These are phyloP conservation scores for Artomyces pyxidatus DNA, from an alignment of 768 basidiomycete genomes.

Conservation along the genomic window DNA sequence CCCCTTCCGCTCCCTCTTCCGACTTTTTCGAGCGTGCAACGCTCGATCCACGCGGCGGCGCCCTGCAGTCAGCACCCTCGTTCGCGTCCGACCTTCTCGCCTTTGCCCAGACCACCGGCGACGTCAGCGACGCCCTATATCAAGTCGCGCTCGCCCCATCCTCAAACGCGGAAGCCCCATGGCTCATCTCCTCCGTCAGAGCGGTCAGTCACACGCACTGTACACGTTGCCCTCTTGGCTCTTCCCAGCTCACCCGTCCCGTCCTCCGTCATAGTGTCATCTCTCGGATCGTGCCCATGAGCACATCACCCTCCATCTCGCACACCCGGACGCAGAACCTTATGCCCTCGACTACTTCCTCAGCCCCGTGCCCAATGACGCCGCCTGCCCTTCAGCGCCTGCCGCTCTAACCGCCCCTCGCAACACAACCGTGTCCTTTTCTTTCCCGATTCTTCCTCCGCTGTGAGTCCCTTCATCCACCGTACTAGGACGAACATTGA, in stretches of 20 bases:
- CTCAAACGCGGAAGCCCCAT: conserved; percentile 33
- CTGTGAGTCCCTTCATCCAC: conserved; percentile 33
- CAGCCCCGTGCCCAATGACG: conserved; percentile 58
- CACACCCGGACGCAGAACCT: conserved; percentile 34
- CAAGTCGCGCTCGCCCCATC: conserved; percentile 60
- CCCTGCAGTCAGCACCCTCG: conserved; percentile 33
- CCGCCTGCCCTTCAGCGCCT: conserved; percentile 41
- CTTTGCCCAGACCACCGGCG: conserved; percentile 29
- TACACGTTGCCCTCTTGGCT: background rate
- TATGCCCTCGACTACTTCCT: conserved; percentile 69
- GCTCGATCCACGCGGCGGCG: conserved; percentile 22
- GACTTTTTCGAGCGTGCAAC: conserved; percentile 36
- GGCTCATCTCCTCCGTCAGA: conserved; percentile 56
- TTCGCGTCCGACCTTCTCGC: conserved; percentile 38
- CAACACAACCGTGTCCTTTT: conserved; percentile 47
- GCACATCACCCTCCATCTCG: conserved; percentile 47
- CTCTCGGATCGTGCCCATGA: conserved; percentile 47
- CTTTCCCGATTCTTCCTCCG: conserved; percentile 42
- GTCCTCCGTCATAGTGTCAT: conserved; percentile 48
- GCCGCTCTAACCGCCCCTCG: conserved; percentile 17
- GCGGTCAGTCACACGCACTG: conserved; percentile 33
- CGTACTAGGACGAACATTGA: background rate
- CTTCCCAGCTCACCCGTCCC: conserved; percentile 6
- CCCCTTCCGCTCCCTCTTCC: conserved; percentile 31
- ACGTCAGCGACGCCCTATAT: conserved; percentile 44